A percentile compares a stretch with the other conserved stretches of the same genome.
These are phyloP conservation scores for Phytophthora constricta DNA, from an alignment of 352 stramenopile species.

Conservation along the genomic window DNA sequence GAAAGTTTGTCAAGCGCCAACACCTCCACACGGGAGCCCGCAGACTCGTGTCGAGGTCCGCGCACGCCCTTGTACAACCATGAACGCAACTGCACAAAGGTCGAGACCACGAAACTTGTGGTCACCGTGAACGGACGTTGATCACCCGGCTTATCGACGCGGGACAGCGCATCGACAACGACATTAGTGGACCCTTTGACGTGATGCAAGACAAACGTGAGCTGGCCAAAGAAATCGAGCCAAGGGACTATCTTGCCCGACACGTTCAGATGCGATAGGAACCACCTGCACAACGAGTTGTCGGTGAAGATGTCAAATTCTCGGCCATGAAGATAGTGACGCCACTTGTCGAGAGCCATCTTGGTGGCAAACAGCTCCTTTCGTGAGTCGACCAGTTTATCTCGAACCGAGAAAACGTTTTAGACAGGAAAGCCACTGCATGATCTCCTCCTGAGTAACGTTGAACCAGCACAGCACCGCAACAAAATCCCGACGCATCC, in stretches of 20 bases:
- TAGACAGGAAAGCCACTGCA: constrained; percentile 3
- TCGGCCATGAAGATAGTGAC: constrained; percentile 7
- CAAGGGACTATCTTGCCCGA: constrained; percentile 4
- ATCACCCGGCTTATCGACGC: too few relatives aligned
- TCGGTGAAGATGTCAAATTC: constrained; percentile 20
- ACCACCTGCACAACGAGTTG: constrained; percentile 8
- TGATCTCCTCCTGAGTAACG: not conserved
- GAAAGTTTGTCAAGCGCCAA: too few relatives aligned
- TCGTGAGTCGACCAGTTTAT: constrained; percentile 9
- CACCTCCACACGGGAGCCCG: too few relatives aligned
- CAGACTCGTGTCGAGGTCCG: too few relatives aligned
- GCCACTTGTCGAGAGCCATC: constrained; percentile 1
- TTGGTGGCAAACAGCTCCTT: constrained; percentile 23
- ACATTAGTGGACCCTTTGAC: constrained; percentile 8
- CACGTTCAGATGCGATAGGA: constrained; percentile 1
- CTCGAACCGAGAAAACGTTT: constrained; percentile 6
- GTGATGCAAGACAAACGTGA: constrained; percentile 9
- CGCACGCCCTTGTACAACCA: too few relatives aligned
- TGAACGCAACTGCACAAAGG: too few relatives aligned
- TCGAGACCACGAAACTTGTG: too few relatives aligned
- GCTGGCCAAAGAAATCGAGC: constrained; percentile 11
- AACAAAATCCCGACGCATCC: constrained; percentile 31
- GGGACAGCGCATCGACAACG: not conserved
- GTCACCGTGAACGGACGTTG: too few relatives aligned
- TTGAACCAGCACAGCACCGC: constrained; percentile 9